Percentiles rank a stretch among this genome's conserved stretches.
Evolutionary conservation across 225 moss, liverwort and hornwort genomes (phyloP).

Genomic region (Rhytidiadelphus loreus): DNA sequence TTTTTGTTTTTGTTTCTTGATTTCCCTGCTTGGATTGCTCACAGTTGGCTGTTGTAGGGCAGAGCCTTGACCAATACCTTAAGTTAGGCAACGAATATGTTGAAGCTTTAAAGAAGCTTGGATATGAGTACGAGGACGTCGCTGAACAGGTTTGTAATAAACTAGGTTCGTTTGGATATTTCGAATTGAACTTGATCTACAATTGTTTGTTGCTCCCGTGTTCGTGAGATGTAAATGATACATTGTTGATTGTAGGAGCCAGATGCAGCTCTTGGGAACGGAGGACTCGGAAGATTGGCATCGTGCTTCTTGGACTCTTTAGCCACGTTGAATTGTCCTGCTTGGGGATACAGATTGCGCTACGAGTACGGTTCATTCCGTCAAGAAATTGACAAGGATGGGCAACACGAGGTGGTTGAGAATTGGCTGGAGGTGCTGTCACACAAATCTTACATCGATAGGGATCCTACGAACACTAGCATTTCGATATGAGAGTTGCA

Average conservation of each 20-base stretch:
- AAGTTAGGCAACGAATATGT: conserved; percentile 56
- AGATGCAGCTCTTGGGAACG: conserved; percentile 95
- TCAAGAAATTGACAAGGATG: conserved; percentile 62
- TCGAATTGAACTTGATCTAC: neutral
- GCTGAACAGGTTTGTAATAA: conserved; percentile 46
- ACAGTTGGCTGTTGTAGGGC: conserved; percentile 49
- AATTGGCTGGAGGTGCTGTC: conserved; percentile 76
- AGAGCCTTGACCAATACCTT: conserved; percentile 80
- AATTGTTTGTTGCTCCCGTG: neutral
- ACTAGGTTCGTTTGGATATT: neutral
- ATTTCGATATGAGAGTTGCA: neutral
- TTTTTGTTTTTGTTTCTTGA: neutral
- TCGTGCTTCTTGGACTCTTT: conserved; percentile 93
- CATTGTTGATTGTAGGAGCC: conserved; percentile 47
- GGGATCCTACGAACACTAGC: neutral
- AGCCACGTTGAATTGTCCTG: conserved; percentile 81
- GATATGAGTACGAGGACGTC: conserved; percentile 59
- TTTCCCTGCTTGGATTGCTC: conserved; percentile 2
- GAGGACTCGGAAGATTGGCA: conserved; percentile 84
- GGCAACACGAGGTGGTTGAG: conserved; percentile 72
- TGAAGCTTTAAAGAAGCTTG: conserved; percentile 66
- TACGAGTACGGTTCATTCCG: conserved; percentile 76
- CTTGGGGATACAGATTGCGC: conserved; percentile 84
- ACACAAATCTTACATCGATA: neutral
- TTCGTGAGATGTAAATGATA: neutral